Base-by-base conservation (phyloP, 2,329 filamentous ascomycete species). In the Penicillium sp. region DNA sequence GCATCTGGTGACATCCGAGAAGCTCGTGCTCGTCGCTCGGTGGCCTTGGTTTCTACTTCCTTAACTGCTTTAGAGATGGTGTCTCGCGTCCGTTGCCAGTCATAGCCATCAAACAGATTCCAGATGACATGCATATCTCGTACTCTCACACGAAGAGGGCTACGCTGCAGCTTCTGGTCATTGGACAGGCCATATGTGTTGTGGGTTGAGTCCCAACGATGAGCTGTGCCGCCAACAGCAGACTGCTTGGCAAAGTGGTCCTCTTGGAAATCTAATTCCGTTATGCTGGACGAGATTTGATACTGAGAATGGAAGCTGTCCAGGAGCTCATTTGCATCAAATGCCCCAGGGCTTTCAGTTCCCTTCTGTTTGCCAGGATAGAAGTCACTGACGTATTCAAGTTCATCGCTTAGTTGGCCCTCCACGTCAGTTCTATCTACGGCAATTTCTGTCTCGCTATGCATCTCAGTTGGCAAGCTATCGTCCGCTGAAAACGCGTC, bases 91-190 rank as follows among this genome's bases (percentile, higher is more conserved):
- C 86, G 84, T 65, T 88, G 85, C 96, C 96, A 99, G 74, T 99
- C 96, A 71, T 96, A 99, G 1, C 95, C 95, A 78, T 99, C 95
- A 73, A 95, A 97, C 1, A 99, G 79, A 69, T 99, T 96, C 95
- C 95, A 99, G 58, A 98, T 97, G 51, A 97, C 79, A 71, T 98
- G 91, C 6, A 96, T 88, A 69, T 97, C 91, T 26, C 90, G 87
- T 16, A 98, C 83, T 5, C 87, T 86, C 3, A 97, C 81, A 61
- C 87, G 87, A 14, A 99, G 76, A 6, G 93, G 91, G 60, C 88
- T 90, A 52, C 81, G 81, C 39, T 82, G 81, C 9, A 87, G 79
- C 59, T 88, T 86, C 10, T 78, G 73, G 49, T 84, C 81, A 44
- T 89, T 87, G 1, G 85, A 82, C 43, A 82, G 79, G 53, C 89